Conservation (phyloP, 1,284 basidiomycete genomes). For the Cutaneotrichosporon spelunceum region DNA sequence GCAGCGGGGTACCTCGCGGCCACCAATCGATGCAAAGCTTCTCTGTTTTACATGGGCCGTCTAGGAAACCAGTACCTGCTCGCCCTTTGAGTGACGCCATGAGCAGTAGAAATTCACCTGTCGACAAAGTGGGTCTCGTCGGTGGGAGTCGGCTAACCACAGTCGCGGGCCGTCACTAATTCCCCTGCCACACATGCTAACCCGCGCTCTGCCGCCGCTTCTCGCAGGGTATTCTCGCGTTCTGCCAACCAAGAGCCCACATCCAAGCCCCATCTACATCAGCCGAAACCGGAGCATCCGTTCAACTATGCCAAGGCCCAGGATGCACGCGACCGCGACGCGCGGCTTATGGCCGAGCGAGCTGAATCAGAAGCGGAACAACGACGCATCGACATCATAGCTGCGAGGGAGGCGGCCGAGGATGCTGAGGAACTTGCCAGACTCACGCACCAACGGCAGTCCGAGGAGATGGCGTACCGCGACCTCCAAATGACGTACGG, state of each 20-base stretch:
- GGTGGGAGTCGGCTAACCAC: neutral
- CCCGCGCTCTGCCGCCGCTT: neutral
- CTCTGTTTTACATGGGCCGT: conserved; percentile 4
- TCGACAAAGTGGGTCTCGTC: neutral
- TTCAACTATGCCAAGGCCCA: conserved; percentile 4
- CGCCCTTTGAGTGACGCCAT: neutral
- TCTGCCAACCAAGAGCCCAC: neutral
- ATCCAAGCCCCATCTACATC: neutral
- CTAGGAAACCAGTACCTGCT: neutral
- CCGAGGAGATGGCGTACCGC: neutral
- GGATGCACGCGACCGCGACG: neutral
- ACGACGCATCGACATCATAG: neutral
- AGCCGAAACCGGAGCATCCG: neutral
- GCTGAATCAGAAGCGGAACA: neutral
- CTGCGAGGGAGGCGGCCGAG: neutral
- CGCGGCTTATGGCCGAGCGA: neutral
- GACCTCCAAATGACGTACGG: neutral
- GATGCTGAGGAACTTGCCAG: neutral
- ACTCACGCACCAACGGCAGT: neutral
- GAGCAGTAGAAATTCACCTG: neutral
- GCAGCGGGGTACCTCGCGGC: neutral
- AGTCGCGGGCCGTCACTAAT: neutral
- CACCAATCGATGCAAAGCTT: conserved; percentile 27
- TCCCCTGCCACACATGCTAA: neutral
- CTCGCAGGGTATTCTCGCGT: neutral